A percentile compares a stretch with the other conserved stretches of the same genome.
Conservation (phyloP, 2,329 filamentous ascomycete species). For the Neopestalotiopsis sp. region DNA sequence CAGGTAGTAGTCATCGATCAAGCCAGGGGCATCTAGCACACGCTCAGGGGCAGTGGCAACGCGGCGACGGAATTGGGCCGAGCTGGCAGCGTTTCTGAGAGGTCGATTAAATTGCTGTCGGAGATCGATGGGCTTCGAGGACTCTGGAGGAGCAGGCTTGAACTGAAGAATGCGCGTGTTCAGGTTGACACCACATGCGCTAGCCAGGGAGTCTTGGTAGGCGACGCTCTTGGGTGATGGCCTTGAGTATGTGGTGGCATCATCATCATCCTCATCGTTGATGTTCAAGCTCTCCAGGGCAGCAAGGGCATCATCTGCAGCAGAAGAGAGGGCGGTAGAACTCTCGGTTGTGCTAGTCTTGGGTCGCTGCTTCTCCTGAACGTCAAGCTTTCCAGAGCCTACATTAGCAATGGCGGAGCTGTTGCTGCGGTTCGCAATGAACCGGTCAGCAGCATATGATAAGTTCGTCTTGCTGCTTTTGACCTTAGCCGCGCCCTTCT, state of each 20-base stretch:
- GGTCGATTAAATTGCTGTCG: constrained; percentile 98
- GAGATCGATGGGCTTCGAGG: constrained; percentile 96
- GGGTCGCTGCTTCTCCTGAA: constrained; percentile 71
- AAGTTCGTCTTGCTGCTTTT: constrained; percentile 77
- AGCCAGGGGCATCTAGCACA: constrained; percentile 91
- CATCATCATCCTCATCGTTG: constrained; percentile 75
- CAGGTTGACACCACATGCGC: constrained; percentile 88
- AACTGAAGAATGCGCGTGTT: constrained; percentile 97
- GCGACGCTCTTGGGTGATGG: constrained; percentile 87
- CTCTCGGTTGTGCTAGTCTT: constrained; percentile 75
- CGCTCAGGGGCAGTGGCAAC: constrained; percentile 95
- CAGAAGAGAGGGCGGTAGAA: constrained; percentile 77
- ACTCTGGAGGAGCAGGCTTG: constrained; percentile 98
- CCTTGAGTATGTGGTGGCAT: constrained; percentile 73
- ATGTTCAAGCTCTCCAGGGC: constrained; percentile 82
- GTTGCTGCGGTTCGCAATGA: constrained; percentile 91
- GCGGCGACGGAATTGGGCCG: constrained; percentile 87
- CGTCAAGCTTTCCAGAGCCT: constrained; percentile 82
- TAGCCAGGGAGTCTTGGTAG: constrained; percentile 89
- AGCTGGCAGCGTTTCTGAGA: constrained; percentile 77
- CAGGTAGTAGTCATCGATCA: constrained; percentile 98
- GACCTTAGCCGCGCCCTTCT: constrained; percentile 55
- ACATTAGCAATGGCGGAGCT: constrained; percentile 87
- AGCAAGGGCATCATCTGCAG: constrained; percentile 79
- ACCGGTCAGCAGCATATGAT: constrained; percentile 84